These are phyloP conservation scores for Vaccinium darrowii DNA, from an alignment of 148 eudicot genomes.

Conservation along the genomic window DNA sequence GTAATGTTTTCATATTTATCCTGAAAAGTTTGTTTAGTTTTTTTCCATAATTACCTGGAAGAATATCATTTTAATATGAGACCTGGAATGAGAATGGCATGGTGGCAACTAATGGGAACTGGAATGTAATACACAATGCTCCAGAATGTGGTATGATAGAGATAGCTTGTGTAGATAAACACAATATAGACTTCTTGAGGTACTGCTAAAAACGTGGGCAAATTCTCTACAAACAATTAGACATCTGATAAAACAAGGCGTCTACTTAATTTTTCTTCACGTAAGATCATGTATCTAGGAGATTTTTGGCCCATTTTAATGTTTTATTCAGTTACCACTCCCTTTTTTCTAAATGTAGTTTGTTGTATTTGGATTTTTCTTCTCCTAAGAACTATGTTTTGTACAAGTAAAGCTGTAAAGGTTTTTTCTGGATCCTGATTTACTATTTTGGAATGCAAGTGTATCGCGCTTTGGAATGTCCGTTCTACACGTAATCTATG, in stretches of 20 bases:
- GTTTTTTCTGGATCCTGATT: background rate
- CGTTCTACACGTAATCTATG: background rate
- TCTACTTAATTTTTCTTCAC: background rate
- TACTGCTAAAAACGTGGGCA: background rate
- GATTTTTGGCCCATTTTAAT: too few species aligned
- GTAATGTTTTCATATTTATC: too few species aligned
- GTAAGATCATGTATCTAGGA: background rate
- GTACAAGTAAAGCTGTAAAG: background rate
- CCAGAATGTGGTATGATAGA: background rate
- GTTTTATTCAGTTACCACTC: background rate
- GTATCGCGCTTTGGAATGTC: background rate
- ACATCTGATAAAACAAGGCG: background rate
- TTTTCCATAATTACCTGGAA: background rate
- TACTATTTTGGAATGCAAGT: background rate
- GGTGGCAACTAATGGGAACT: background rate
- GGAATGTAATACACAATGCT: background rate
- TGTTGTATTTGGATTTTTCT: background rate
- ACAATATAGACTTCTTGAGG: background rate
- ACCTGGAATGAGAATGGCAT: background rate
- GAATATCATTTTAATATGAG: background rate
- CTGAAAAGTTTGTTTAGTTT: too few species aligned
- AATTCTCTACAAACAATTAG: background rate
- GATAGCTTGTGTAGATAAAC: background rate
- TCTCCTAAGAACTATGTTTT: background rate
- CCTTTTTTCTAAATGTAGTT: background rate